Base-by-base conservation (phyloP, 805 yeast species). In the Ogataea pini region DNA sequence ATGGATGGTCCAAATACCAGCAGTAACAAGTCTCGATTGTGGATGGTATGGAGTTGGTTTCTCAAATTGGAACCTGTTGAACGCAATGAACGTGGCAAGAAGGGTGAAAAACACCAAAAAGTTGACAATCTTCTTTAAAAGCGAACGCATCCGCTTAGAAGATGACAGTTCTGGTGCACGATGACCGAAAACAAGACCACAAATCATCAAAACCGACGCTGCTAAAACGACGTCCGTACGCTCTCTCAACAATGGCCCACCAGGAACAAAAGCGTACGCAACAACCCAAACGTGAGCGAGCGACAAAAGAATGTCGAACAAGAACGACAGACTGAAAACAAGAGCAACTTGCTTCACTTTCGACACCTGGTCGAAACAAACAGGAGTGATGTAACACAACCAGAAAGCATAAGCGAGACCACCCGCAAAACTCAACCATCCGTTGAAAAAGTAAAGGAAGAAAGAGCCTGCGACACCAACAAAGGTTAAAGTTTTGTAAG, bases 1-100 rank as follows among this genome's bases (percentile, higher is more conserved):
- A 71, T 94, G 99, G 55, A 94, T 85, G 18, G 98, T 92, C 99
- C 99, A 94, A 52, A 94, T 91, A 65, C 98, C 99, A 2, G 97
- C 91, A 1, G 97, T 90, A 59, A 94, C 79, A 4, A 88, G 65
- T 56, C 83, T 79, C 2, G 88, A 76, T n/a, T 75, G 75, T 12
- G 89, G 83, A 58, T 83, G 86, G 58, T 79, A 77, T 9, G 94
- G 90, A 46, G 67, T 66, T 12, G 91, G 90, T 27, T 81, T 82
- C 13, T 68, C 71, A 48, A 81, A 73, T 56, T 82, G 80, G 63
- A 82, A 74, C 47, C 90, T 73, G 34, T 73, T 62, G 48, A 82
- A 75, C 10, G 83, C 76, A 44, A 86, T 74, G 10, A 80, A 58
- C 3, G 80, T 71, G 3, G 82, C 68, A 17, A 82, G 56, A 2